Evolutionary conservation across 352 stramenopile genomes (phyloP).

Genomic region (Lagenidium giganteum): DNA sequence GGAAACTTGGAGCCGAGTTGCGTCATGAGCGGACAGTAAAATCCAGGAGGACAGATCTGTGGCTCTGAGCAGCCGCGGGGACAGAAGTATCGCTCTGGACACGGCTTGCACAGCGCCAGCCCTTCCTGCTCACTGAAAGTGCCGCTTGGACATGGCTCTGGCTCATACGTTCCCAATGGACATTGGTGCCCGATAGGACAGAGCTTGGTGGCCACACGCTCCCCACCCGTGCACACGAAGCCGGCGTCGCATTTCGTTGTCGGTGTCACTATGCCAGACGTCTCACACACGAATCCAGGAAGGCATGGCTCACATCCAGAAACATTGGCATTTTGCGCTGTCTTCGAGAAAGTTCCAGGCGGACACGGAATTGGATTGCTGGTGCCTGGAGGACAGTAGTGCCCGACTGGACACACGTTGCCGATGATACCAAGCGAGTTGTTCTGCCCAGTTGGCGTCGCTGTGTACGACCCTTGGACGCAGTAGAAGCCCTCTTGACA

Average conservation of each 20-base stretch:
- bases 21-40: constrained; percentile 70
- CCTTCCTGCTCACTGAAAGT: constrained; percentile 59
- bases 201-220: constrained; percentile 35
- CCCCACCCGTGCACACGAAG: constrained; percentile 58
- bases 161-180: constrained; percentile 41
- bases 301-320: constrained; percentile 68
- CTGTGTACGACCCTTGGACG: constrained; percentile 77
- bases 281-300: constrained; percentile 50
- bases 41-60: constrained; percentile 52
- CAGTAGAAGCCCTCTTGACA: constrained; percentile 87
- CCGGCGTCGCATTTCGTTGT: constrained; percentile 42
- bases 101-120: constrained; percentile 56
- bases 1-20: constrained; percentile 36
- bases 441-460: constrained; percentile 57
- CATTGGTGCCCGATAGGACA: constrained; percentile 80
- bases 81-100: constrained; percentile 75
- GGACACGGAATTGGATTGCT: constrained; percentile 80
- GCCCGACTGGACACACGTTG: constrained; percentile 58
- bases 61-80: constrained; percentile 31
- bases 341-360: constrained; percentile 64
- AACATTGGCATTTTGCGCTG: constrained; percentile 45
- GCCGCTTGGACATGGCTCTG: constrained; percentile 52
- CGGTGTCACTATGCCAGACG: constrained; percentile 42
- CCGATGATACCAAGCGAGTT: constrained; percentile 74
- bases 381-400: constrained; percentile 75